Base-by-base conservation (phyloP, 371 early-diverging fungal species). In the Chytridiales sp. region DNA sequence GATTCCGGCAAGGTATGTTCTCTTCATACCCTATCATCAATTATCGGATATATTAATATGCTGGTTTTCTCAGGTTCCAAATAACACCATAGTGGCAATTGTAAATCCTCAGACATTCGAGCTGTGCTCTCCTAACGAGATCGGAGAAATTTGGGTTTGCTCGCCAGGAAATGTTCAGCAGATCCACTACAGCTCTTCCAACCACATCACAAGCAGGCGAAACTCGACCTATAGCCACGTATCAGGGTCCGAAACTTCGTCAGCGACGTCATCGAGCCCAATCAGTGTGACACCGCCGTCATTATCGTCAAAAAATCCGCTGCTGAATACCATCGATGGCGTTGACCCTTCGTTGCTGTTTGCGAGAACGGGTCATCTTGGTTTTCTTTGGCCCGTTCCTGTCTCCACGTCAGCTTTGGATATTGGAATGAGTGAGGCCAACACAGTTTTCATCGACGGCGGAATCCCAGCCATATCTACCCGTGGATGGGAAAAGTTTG, bases 91-190 rank as follows among this genome's bases (percentile, higher is more conserved):
- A 73, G 82, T 90, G 3, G 93, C 91, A 22, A 89, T 93, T 57
- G 91, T 92, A 32, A 84, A 93, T 52, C 91, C 92, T 1, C 79
- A 76, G 26, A 86, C 89, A 3, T 72, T 69, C 4, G 77, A 70
- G 17, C 73, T 87, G 4, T 85, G 89, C 62, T 77, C 83, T 2
- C 83, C 85, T 17, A 83, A 90, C 46, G 80, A 82, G 47, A 71
- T 92, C 27, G 94, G 94, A 44, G 94, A 93, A 73, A 87, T 94
- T 11, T 93, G 92, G 91, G 90, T 94, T 2, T 77, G 84, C 9
- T 84, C 85, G 5, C 83, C 84, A n/a, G 76, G 79, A 34, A 87
- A 83, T 60, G 79, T 79, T 6, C 75, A 75, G 9, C 69, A 66
- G 35, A 31, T 57, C 40, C 47, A 57, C 29, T 54, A 54, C 42